Evolutionary conservation across 192 early-diverging fungal species (phyloP), one percentile per base, ranked within the genome.

Genomic region (Martensiomyces pterosporus): DNA sequence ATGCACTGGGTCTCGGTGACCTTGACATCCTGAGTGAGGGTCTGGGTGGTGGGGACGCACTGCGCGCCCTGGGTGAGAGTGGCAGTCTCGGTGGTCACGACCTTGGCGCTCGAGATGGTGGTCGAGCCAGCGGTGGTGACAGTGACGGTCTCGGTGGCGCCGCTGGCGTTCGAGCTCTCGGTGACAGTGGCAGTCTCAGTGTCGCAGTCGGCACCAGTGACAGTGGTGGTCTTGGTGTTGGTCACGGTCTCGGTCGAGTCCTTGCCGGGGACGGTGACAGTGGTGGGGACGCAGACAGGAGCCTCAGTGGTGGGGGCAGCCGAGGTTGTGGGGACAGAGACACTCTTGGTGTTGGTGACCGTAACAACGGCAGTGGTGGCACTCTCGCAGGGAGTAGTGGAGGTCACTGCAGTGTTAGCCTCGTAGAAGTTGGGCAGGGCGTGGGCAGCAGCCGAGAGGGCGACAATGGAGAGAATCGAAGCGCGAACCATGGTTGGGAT

Each of bases 401-500:
- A 32, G 29, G 12, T 32, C 12, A 32, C 12, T 12, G 12, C 6
- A 16, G 43, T 44, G 48, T 14, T 44, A 14, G 45, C 22, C 49
- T 52, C 55, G 37, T n/a, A 49, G 29, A 32, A 5, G 29, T 10
- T 32, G 34, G 67, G 67, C 60, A 63, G 53, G 19, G 67, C 67
- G 23, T 38, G 52, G 36, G 43, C 60, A 15, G 56, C 60, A 17
- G 67, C 67, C n/a, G 56, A 59, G 49, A 71, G 60, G 22, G 68
- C 68, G 18, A 71, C 39, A 10, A 64, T 17, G 24, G 68, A 71
- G 32, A 71, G 55, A 55, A 64, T 47, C 35, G 68, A 64, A 24
- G 68, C 47, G 46, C 63, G 63, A 36, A 66, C 56, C 63, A 66
- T 66, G 22, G 38, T 54, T 62, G n/a, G n/a, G n/a, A n/a, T 44